Evolutionary conservation across 495 filamentous ascomycete species (phyloP).

Genomic region (Aspergillus biplanus): DNA sequence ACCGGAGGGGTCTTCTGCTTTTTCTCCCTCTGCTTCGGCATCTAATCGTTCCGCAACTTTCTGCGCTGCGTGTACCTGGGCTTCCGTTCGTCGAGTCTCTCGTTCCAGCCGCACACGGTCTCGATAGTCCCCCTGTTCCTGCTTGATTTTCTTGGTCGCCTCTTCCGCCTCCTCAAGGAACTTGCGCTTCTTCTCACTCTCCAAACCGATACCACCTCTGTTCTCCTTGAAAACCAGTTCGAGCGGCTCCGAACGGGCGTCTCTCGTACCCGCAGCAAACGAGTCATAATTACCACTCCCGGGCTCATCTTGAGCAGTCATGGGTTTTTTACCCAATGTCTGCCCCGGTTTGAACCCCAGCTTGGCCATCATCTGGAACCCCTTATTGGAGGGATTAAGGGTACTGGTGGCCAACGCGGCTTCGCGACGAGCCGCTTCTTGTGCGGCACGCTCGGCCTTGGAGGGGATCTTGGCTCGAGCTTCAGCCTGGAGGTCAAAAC

Average conservation of each 20-base stretch:
- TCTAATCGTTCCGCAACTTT: slow-evolving; percentile 79
- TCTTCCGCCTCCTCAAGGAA: slow-evolving; percentile 66
- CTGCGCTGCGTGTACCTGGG: slow-evolving; percentile 72
- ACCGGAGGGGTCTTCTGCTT: slow-evolving; percentile 10
- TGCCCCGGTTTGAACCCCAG: slow-evolving; percentile 83
- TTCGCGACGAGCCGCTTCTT: slow-evolving; percentile 72
- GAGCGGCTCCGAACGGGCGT: slow-evolving; percentile 64
- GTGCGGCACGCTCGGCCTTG: slow-evolving; percentile 77
- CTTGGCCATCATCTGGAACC: slow-evolving; percentile 94
- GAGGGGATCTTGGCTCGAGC: slow-evolving; percentile 57
- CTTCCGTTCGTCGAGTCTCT: slow-evolving; percentile 70
- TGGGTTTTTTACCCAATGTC: slow-evolving; percentile 62
- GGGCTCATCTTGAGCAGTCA: neutral
- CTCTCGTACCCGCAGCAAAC: slow-evolving; percentile 9
- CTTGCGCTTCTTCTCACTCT: slow-evolving; percentile 81
- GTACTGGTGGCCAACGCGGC: slow-evolving; percentile 73
- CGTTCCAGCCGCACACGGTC: slow-evolving; percentile 73
- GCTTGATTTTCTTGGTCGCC: slow-evolving; percentile 64
- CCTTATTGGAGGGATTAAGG: slow-evolving; percentile 69
- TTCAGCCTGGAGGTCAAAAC: slow-evolving; percentile 38
- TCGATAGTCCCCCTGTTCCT: slow-evolving; percentile 73
- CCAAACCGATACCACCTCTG: slow-evolving; percentile 83
- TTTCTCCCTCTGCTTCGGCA: slow-evolving; percentile 42
- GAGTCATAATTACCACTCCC: neutral
- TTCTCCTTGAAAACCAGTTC: slow-evolving; percentile 74